A percentile compares a stretch with the other conserved stretches of the same genome.
Conservation (phyloP, 2,329 filamentous ascomycete species). For the Zymoseptoria tritici region DNA sequence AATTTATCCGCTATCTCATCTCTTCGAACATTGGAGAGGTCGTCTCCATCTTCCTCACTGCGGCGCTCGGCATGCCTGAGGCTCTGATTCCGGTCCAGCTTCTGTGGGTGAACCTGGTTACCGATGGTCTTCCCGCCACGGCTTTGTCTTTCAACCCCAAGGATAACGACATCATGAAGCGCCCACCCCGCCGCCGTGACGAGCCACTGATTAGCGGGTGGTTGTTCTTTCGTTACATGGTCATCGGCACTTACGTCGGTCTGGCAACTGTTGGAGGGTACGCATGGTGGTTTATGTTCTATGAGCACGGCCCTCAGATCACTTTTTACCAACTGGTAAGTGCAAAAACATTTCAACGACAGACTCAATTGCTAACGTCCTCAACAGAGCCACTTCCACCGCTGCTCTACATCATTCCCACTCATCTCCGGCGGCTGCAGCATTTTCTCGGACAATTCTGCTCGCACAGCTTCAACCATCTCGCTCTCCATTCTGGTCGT, state of each 20-base stretch:
- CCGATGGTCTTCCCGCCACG: constrained; percentile 91
- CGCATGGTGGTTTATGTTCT: constrained; percentile 99
- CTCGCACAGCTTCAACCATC: constrained; percentile 85
- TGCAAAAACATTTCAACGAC: constrained; percentile 5
- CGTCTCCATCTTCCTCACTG: constrained; percentile 96
- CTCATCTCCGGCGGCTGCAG: constrained; percentile 68
- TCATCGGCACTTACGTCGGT: constrained; percentile 92
- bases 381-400: constrained; percentile 72
- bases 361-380: constrained; percentile 7
- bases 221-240: constrained; percentile 95
- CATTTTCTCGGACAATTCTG: constrained; percentile 82
- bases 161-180: constrained; percentile 97
- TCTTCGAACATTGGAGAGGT: constrained; percentile 99
- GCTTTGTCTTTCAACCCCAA: constrained; percentile 96
- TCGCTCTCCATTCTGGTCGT: constrained; percentile 87
- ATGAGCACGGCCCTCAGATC: constrained; percentile 82
- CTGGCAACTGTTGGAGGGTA: constrained; percentile 92
- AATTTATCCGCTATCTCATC: constrained; percentile 98
- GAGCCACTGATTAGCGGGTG: constrained; percentile 89
- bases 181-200: constrained; percentile 82
- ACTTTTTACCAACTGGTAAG: constrained; percentile 72
- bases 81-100: constrained; percentile 94
- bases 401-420: constrained; percentile 76
- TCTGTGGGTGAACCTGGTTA: constrained; percentile 97
- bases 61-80: constrained; percentile 93